Evolutionary conservation across 139 green algal genomes (phyloP), one percentile per base, ranked within the genome.

Genomic region (Coelastrella sp.): DNA sequence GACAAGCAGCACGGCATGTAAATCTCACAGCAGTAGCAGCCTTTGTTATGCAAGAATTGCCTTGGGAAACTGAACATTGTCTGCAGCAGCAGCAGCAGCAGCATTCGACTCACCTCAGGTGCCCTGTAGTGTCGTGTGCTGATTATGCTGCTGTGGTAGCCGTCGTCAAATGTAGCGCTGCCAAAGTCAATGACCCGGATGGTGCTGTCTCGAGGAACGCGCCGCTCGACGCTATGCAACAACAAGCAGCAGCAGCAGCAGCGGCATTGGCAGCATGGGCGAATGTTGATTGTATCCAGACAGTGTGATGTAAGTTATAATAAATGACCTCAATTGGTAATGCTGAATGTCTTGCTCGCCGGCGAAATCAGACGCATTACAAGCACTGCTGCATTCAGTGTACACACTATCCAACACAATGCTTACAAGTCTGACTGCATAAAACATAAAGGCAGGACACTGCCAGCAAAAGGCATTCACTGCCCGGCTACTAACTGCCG

Each of bases 151-250:
- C 89, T 96, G 94, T 99, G 98, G 90, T 99, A 97, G 85, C 98
- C 94, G 56, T 98, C 94, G 19, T 98, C 94, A 85, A 99, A 99
- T 6, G 97, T 99, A 14, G 98, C 97, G 91, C 94, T 98, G 27
- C 98, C 98, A 95, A 99, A 99, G 92, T 99, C 98, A 74, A 99
- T 99, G 6, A 99, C 92, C 19, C 93, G 94, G 83, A 95, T 93
- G 19, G 87, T 74, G 60, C 72, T 95, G 84, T 87, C 95, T 61
- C 81, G 65, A 4, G 98, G 98, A 66, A 98, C 92, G 4, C 93
- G 93, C 68, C 92, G 89, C 27, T 82, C 61, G 7, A 88, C 84
- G n/a, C 84, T 88, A 35, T 60, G 14, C n/a, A n/a, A 5, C 24
- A 0, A 12, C 25, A 87, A 22, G 76, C 20, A 88, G 15, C 49